Evolutionary conservation across 2,329 filamentous ascomycete species (phyloP).

Genomic region (Mycosphaerella arachidis): DNA sequence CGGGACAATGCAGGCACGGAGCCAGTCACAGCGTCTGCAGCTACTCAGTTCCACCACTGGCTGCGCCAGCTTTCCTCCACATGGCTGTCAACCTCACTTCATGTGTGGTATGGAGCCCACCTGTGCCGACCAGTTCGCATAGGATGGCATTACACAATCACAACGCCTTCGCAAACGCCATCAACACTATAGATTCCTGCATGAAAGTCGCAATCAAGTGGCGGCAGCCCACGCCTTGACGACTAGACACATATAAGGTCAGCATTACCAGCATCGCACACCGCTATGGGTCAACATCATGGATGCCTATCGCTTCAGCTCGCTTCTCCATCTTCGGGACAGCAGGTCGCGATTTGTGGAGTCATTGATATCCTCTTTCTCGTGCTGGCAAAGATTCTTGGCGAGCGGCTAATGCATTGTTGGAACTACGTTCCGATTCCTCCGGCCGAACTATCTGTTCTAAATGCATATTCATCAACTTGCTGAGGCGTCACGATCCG

Average conservation of each 20-base stretch:
- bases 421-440: background rate
- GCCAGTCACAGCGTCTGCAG: background rate
- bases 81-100: background rate
- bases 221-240: background rate
- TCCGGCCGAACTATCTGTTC: background rate
- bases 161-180: background rate
- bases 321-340: background rate
- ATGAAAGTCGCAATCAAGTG: background rate
- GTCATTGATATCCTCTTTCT: background rate
- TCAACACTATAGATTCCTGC: background rate
- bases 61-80: background rate
- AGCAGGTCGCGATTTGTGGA: background rate
- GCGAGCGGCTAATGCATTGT: background rate
- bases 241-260: too few species aligned
- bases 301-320: background rate
- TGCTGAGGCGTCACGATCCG: background rate
- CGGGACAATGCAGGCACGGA: background rate
- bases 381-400: background rate
- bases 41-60: background rate
- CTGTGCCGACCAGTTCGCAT: background rate
- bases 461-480: background rate
- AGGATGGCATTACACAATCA: background rate
- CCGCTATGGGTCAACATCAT: background rate
- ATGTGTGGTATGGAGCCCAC: background rate
- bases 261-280: background rate